Evolutionary conservation across 1,139 yeast species (phyloP).

Genomic region (Saccharomyces hybrid): DNA sequence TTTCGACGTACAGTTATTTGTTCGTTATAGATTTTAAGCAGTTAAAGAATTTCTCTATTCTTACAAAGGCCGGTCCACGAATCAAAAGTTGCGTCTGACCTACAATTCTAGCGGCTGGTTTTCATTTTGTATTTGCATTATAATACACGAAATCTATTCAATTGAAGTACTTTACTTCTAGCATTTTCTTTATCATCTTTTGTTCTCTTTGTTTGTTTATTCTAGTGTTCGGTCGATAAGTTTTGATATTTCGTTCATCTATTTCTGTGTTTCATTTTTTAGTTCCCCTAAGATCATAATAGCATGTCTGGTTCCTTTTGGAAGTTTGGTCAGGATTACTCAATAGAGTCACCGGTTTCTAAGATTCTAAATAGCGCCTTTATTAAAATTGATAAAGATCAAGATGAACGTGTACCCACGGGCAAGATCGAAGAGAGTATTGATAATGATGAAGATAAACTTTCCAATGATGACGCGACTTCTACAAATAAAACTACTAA

Average conservation of each 20-base stretch:
- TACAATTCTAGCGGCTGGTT: not conserved
- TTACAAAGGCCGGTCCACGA: not conserved
- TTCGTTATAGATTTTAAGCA: not conserved
- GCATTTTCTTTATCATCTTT: not conserved
- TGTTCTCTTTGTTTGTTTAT: not conserved
- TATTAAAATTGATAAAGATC: not conserved
- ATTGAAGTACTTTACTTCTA: not conserved
- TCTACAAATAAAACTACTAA: slow-evolving; percentile 7
- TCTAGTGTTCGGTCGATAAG: not conserved
- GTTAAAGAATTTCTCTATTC: not conserved
- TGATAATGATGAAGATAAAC: not conserved
- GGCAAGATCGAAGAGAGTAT: not conserved
- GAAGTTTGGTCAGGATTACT: slow-evolving; percentile 79
- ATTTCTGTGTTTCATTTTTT: not conserved
- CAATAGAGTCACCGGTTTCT: slow-evolving; percentile 64
- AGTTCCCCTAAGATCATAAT: not conserved
- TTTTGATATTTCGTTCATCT: not conserved
- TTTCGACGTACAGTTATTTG: not conserved
- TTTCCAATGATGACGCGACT: slow-evolving; percentile 10
- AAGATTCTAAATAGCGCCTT: not conserved
- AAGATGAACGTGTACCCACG: slow-evolving; percentile 2
- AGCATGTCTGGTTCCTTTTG: slow-evolving; percentile 73
- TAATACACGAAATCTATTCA: not conserved
- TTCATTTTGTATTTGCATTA: not conserved
- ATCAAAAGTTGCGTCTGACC: not conserved